phyloP scores from a whole-genome alignment of 75 land plant species.

The Adiantum capillusveneris region DNA sequence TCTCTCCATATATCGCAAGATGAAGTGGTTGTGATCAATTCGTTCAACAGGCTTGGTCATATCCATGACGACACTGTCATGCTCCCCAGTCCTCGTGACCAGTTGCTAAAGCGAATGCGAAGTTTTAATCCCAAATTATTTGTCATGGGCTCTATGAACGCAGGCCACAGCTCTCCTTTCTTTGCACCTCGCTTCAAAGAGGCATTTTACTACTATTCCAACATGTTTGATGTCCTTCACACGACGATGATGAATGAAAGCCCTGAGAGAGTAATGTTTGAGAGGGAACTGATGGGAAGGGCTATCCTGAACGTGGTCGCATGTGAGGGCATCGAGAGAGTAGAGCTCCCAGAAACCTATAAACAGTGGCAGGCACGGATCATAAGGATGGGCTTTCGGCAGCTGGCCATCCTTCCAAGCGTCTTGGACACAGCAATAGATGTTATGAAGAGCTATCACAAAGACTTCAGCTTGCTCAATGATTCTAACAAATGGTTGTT shows the following conservation, averaged over 20 bases:
- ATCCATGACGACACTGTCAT: constrained; percentile 65
- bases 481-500: constrained; percentile 65
- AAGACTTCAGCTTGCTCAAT: constrained; percentile 54
- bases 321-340: constrained; percentile 73
- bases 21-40: constrained; percentile 61
- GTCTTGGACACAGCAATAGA: constrained; percentile 28
- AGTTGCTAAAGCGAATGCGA: constrained; percentile 49
- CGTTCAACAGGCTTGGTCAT: constrained; percentile 43
- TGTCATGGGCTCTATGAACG: constrained; percentile 57
- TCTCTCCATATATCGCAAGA: constrained; percentile 34
- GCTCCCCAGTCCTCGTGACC: constrained; percentile 51
- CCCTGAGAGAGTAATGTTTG: constrained; percentile 43
- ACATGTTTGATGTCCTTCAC: constrained; percentile 64
- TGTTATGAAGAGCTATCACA: constrained; percentile 39
- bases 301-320: constrained; percentile 70
- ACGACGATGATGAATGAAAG: constrained; percentile 34
- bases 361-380: constrained; percentile 76
- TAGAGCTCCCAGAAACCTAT: constrained; percentile 82
- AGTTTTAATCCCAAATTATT: constrained; percentile 57
- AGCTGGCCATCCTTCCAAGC: constrained; percentile 30
- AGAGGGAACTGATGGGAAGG: constrained; percentile 46
- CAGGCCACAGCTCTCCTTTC: constrained; percentile 66
- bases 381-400: constrained; percentile 59
- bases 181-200: constrained; percentile 73
- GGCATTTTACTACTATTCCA: constrained; percentile 56